Conservation (phyloP, 257 asterid genomes). For the Cruciata laevipes region DNA sequence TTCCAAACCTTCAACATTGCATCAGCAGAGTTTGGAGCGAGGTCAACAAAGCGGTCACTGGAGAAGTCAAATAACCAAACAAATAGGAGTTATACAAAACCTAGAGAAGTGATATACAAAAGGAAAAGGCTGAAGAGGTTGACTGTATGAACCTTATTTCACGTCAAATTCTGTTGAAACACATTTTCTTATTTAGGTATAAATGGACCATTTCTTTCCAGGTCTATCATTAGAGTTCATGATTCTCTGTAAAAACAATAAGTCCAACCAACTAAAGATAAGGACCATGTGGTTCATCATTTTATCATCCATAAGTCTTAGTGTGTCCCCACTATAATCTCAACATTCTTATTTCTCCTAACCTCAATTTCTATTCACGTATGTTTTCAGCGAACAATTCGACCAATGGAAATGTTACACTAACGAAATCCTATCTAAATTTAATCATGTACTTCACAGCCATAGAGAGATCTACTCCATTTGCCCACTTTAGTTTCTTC, state of each 20-base stretch:
- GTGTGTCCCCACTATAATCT: background rate
- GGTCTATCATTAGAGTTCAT: background rate
- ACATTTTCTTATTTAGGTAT: background rate
- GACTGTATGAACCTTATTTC: background rate
- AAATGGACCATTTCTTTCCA: background rate
- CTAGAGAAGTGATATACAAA: constrained; percentile 4
- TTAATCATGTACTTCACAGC: too few relatives aligned
- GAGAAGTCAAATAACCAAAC: constrained; percentile 16
- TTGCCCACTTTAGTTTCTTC: too few relatives aligned
- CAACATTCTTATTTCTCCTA: background rate
- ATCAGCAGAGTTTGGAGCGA: constrained; percentile 80
- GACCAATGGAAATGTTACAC: background rate
- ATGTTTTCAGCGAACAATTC: background rate
- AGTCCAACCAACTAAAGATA: too few relatives aligned
- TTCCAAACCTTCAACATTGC: constrained; percentile 66
- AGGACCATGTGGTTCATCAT: background rate
- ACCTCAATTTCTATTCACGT: background rate
- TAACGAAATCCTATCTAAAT: too few relatives aligned
- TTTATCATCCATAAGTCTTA: background rate
- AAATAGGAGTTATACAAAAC: constrained; percentile 12
- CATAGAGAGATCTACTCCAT: too few relatives aligned
- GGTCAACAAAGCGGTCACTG: constrained; percentile 88
- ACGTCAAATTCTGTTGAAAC: background rate
- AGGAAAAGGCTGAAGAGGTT: background rate
- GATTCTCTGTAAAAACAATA: background rate